These are phyloP conservation scores for Pseudisothecium myosuroides DNA, from an alignment of 225 moss, liverwort and hornwort genomes.

Conservation along the genomic window DNA sequence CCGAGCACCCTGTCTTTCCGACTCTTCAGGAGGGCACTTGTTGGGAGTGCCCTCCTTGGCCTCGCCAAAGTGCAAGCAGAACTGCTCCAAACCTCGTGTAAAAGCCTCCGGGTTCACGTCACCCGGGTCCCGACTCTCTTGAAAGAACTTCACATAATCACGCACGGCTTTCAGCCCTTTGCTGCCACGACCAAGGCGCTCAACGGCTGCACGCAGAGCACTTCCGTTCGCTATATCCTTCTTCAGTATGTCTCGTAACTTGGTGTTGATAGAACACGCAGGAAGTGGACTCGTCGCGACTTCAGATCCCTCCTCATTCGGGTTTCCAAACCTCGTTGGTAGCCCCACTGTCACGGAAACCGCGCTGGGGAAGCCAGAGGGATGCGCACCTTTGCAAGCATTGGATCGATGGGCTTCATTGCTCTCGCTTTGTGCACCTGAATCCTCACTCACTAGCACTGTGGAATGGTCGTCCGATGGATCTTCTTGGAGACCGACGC, in stretches of 20 bases:
- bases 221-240: conserved; percentile 20
- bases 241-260: conserved; percentile 2
- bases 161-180: conserved; percentile 14
- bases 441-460: neutral
- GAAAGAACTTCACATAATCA: conserved; percentile 17
- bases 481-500: neutral
- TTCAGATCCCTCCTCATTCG: neutral
- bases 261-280: neutral
- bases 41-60: neutral
- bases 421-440: neutral
- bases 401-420: neutral
- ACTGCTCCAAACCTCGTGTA: conserved; percentile 13
- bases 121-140: neutral
- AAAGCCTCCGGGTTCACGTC: conserved; percentile 1
- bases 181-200: conserved; percentile 18
- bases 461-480: neutral
- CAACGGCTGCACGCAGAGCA: conserved; percentile 2
- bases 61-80: neutral
- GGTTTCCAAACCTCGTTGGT: conserved; percentile 24
- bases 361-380: neutral
- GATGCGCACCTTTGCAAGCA: neutral
- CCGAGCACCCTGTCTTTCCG: neutral
- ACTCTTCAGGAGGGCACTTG: neutral
- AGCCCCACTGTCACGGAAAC: conserved; percentile 19
- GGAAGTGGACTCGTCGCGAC: neutral